phyloP scores from a whole-genome alignment of 306 rosid species.

The Castanea mollissima region DNA sequence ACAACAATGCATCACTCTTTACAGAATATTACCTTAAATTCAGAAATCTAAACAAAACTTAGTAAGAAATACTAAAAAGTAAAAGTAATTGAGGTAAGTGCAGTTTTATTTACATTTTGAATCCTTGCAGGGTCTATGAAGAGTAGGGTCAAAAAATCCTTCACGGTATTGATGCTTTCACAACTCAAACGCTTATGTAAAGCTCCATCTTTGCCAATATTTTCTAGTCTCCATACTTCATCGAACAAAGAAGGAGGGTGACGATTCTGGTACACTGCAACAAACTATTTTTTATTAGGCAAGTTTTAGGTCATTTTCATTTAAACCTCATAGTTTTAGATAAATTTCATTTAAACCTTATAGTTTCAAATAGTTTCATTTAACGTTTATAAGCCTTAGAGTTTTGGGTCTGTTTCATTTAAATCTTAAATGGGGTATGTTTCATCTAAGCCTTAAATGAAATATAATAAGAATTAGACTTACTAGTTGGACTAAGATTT shows the following conservation, averaged over 20 bases:
- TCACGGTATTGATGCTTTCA: constrained; percentile 63
- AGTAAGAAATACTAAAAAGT: neutral
- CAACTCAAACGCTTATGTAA: constrained; percentile 85
- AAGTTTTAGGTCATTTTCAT: too few relatives aligned
- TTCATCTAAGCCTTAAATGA: too few relatives aligned
- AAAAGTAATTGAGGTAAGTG: constrained; percentile 7
- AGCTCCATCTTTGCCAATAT: constrained; percentile 97
- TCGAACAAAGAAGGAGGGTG: constrained; percentile 86
- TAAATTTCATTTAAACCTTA: too few relatives aligned
- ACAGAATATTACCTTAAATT: neutral
- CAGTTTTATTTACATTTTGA: constrained; percentile 61
- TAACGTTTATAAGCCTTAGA: too few relatives aligned
- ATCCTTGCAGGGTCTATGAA: constrained; percentile 70
- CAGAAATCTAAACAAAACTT: neutral
- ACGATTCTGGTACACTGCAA: constrained; percentile 80
- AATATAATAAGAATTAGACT: too few relatives aligned
- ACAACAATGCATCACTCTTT: neutral
- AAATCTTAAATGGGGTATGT: too few relatives aligned
- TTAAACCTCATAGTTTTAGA: too few relatives aligned
- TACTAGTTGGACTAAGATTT: too few relatives aligned
- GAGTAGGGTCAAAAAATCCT: constrained; percentile 85
- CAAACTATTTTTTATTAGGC: too few relatives aligned
- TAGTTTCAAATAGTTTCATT: too few relatives aligned
- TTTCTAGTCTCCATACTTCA: constrained; percentile 96
- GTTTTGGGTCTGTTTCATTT: too few relatives aligned